Evolutionary conservation across 305 asterid genomes (phyloP).

Genomic region (Solanum hybrid): DNA sequence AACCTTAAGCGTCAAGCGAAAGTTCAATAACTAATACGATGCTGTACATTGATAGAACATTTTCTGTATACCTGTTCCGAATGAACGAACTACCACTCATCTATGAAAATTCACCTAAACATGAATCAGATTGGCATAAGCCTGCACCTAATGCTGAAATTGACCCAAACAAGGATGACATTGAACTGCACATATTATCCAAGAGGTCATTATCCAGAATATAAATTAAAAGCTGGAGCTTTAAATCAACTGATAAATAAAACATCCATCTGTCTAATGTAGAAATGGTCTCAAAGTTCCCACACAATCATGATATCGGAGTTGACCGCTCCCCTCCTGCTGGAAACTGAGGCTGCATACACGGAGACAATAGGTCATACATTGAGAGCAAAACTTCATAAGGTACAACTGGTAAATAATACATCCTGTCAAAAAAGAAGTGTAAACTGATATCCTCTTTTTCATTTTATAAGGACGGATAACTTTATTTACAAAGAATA

Average conservation of each 20-base stretch:
- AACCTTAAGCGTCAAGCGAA: not conserved
- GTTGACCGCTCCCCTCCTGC: conserved; percentile 2
- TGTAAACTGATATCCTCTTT: not conserved
- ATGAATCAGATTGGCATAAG: not conserved
- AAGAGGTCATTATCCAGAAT: not conserved
- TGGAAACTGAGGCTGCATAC: not conserved
- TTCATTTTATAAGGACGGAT: not conserved
- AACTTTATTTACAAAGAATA: not conserved
- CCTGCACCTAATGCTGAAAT: not conserved
- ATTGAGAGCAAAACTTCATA: not conserved
- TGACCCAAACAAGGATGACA: not conserved
- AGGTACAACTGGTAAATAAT: not conserved
- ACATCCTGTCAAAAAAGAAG: not conserved
- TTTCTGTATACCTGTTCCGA: not conserved
- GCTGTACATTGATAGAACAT: not conserved
- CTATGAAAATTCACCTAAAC: not conserved
- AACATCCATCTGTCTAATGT: not conserved
- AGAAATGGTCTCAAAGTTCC: not conserved
- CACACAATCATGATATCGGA: not conserved
- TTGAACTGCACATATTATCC: not conserved
- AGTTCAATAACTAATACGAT: not conserved
- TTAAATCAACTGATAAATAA: not conserved
- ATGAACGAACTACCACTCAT: not conserved
- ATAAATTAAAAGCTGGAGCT: not conserved
- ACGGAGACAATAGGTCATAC: not conserved